A percentile compares a stretch with the other conserved stretches of the same genome.
Conservation (phyloP, 1,139 yeast species). For the Candida sp. region DNA sequence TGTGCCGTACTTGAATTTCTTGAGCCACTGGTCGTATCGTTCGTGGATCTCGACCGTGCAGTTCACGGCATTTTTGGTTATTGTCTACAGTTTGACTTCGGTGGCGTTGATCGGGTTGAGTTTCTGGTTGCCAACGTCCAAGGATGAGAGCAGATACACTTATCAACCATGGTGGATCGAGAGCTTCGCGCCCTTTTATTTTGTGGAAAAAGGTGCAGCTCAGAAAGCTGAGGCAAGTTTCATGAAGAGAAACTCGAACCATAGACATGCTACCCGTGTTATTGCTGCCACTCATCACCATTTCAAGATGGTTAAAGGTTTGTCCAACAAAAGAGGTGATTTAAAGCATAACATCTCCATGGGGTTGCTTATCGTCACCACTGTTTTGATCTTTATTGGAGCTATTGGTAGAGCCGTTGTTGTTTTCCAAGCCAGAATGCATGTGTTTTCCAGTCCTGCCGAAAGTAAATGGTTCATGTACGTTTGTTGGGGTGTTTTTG, state of each 20-base stretch:
- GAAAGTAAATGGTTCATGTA: conserved; percentile 36
- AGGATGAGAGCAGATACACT: conserved; percentile 47
- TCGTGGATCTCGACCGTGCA: conserved; percentile 34
- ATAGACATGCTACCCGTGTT: conserved; percentile 47
- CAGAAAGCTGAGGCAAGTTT: conserved; percentile 44
- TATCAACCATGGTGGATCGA: conserved; percentile 56
- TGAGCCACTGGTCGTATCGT: conserved; percentile 23
- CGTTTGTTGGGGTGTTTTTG: conserved; percentile 45
- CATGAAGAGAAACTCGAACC: conserved; percentile 48
- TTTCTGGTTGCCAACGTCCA: conserved; percentile 46
- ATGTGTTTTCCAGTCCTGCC: conserved; percentile 22
- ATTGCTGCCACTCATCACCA: conserved; percentile 51
- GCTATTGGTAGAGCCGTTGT: conserved; percentile 36
- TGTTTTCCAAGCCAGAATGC: conserved; percentile 31
- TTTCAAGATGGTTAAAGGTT: conserved; percentile 45
- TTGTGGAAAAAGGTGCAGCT: conserved; percentile 42
- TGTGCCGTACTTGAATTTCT: conserved; percentile 36
- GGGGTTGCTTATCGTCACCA: conserved; percentile 33
- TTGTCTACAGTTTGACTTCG: conserved; percentile 40
- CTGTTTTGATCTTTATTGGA: conserved; percentile 35
- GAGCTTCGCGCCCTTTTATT: conserved; percentile 45
- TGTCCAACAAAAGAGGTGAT: conserved; percentile 42
- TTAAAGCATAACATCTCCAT: conserved; percentile 41
- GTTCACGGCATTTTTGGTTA: conserved; percentile 33
- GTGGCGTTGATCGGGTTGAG: conserved; percentile 39